Evolutionary conservation across 2,329 filamentous ascomycete species (phyloP).

Genomic region (Ambrosiella cleistominuta): DNA sequence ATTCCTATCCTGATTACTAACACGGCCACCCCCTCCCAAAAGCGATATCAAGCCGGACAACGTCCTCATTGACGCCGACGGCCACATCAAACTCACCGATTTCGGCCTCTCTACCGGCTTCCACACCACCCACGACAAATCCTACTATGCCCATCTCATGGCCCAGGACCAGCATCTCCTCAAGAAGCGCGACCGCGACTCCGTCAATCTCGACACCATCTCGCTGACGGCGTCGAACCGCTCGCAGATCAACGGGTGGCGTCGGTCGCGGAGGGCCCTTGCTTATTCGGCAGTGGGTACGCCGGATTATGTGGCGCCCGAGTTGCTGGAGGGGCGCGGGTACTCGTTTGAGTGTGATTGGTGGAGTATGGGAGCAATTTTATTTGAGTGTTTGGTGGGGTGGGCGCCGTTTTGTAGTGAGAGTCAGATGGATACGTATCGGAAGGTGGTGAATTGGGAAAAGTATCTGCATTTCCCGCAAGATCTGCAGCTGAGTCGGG

Average conservation of each 20-base stretch:
- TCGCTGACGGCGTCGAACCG: constrained; percentile 96
- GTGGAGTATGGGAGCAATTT: constrained; percentile 98
- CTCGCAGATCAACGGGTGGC: constrained; percentile 96
- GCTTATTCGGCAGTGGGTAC: constrained; percentile 97
- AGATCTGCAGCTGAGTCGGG: constrained; percentile 71
- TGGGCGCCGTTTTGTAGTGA: constrained; percentile 99
- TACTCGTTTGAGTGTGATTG: constrained; percentile 97
- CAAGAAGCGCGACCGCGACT: constrained; percentile 61
- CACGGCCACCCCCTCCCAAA: constrained; percentile 20
- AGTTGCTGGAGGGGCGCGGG: constrained; percentile 92
- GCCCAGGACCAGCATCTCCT: constrained; percentile 53
- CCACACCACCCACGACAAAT: constrained; percentile 93
- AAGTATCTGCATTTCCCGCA: constrained; percentile 93
- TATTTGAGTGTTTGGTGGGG: constrained; percentile 97
- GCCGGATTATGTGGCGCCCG: constrained; percentile 94
- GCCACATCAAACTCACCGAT: constrained; percentile 95
- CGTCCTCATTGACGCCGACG: constrained; percentile 83
- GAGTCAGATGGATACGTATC: constrained; percentile 92
- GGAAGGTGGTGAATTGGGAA: constrained; percentile 98
- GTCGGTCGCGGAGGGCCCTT: constrained; percentile 85
- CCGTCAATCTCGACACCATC: constrained; percentile 92
- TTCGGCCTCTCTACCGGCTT: constrained; percentile 96
- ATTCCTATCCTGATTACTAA: background rate
- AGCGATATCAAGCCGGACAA: constrained; percentile 98
- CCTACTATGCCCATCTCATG: constrained; percentile 93